A percentile compares a stretch with the other conserved stretches of the same genome.
phyloP scores from a whole-genome alignment of 495 filamentous ascomycete species.

The Tuber borchii region DNA sequence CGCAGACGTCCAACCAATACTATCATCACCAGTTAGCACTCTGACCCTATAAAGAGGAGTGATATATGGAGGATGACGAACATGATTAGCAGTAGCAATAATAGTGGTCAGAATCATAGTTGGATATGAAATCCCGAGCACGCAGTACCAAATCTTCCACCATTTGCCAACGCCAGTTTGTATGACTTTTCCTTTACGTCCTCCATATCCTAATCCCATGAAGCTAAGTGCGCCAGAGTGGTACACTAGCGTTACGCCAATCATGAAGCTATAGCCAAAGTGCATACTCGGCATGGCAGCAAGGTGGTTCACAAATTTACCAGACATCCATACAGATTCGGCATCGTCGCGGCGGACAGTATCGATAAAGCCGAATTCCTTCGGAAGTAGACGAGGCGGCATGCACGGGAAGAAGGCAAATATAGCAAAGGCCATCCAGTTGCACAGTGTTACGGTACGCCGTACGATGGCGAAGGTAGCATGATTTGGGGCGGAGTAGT shows the following conservation, averaged over 20 bases:
- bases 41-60: background rate
- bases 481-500: slow-evolving; percentile 54
- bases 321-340: slow-evolving; percentile 54
- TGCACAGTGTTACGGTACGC: slow-evolving; percentile 59
- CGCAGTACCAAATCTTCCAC: slow-evolving; percentile 48
- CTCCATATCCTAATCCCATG: slow-evolving; percentile 28
- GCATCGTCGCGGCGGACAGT: slow-evolving; percentile 58
- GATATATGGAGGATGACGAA: slow-evolving; percentile 34
- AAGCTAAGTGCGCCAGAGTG: slow-evolving; percentile 38
- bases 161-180: slow-evolving; percentile 33
- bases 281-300: slow-evolving; percentile 75
- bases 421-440: slow-evolving; percentile 55
- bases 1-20: slow-evolving; percentile 61
- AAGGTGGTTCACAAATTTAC: slow-evolving; percentile 53
- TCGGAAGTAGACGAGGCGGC: slow-evolving; percentile 58
- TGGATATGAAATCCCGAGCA: slow-evolving; percentile 60
- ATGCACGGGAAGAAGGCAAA: slow-evolving; percentile 61
- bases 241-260: slow-evolving; percentile 60
- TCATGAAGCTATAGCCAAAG: slow-evolving; percentile 71
- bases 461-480: slow-evolving; percentile 54
- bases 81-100: slow-evolving; percentile 68
- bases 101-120: slow-evolving; percentile 60
- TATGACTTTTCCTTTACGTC: slow-evolving; percentile 20
- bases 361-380: slow-evolving; percentile 57
- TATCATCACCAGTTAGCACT: slow-evolving; percentile 10